phyloP scores from a whole-genome alignment of 2,329 filamentous ascomycete genomes.

The Aspergillus uvarum region DNA sequence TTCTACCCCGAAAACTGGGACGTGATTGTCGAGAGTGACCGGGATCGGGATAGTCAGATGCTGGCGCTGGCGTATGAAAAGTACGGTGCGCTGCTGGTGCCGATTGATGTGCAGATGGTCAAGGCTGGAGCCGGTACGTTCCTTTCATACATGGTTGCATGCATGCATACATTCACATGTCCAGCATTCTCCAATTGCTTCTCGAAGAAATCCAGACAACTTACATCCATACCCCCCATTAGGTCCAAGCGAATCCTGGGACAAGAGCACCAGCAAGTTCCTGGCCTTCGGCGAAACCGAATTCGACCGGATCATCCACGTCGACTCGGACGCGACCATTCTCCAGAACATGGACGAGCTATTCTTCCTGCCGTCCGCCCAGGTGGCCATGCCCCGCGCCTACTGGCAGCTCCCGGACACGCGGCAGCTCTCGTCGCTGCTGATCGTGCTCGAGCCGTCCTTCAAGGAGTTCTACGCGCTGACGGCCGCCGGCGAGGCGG shows the following conservation, averaged over 20 bases:
- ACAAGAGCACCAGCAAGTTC: slow-evolving; percentile 66
- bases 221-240: not conserved
- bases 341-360: slow-evolving; percentile 67
- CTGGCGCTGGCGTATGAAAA: slow-evolving; percentile 49
- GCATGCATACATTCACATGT: too few relatives aligned
- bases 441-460: slow-evolving; percentile 63
- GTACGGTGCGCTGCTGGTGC: slow-evolving; percentile 53
- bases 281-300: slow-evolving; percentile 67
- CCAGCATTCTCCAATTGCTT: too few relatives aligned
- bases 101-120: slow-evolving; percentile 43
- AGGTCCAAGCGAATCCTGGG: slow-evolving; percentile 54
- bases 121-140: slow-evolving; percentile 28
- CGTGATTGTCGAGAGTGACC: slow-evolving; percentile 28
- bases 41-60: slow-evolving; percentile 45
- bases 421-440: slow-evolving; percentile 58
- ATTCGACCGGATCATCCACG: slow-evolving; percentile 58
- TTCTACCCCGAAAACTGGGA: slow-evolving; percentile 46
- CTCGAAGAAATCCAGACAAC: not conserved
- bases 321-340: slow-evolving; percentile 65
- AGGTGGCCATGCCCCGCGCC: slow-evolving; percentile 67
- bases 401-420: slow-evolving; percentile 64
- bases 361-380: slow-evolving; percentile 62
- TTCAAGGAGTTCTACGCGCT: slow-evolving; percentile 45
- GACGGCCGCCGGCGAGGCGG: slow-evolving; percentile 27
- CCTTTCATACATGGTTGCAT: not conserved